Percentiles rank a stretch among this genome's conserved stretches.
These are phyloP conservation scores for Candida nemodendra DNA, from an alignment of 805 yeast species.

Conservation along the genomic window DNA sequence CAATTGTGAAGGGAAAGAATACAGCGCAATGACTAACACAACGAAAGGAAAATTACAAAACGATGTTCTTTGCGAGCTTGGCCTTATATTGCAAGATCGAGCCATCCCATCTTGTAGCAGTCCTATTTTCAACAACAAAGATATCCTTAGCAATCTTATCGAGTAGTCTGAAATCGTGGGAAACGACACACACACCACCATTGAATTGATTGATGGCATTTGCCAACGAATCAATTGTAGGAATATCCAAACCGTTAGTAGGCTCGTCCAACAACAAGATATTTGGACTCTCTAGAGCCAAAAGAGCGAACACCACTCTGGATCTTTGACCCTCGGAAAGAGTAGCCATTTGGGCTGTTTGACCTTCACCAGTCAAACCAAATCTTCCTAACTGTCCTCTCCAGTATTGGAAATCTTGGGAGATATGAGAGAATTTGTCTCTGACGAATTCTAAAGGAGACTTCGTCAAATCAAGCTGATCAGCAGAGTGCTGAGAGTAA, in stretches of 20 bases:
- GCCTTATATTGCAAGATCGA: slow-evolving; percentile 87
- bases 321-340: slow-evolving; percentile 99
- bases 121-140: slow-evolving; percentile 91
- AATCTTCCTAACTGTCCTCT: slow-evolving; percentile 97
- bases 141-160: slow-evolving; percentile 98
- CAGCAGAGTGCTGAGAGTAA: slow-evolving; percentile 98
- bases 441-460: slow-evolving; percentile 96
- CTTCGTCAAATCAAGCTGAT: slow-evolving; percentile 93
- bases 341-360: slow-evolving; percentile 98
- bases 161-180: slow-evolving; percentile 97
- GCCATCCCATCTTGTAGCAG: slow-evolving; percentile 97
- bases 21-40: slow-evolving; percentile 1
- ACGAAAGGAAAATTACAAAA: slow-evolving; percentile 43
- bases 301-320: slow-evolving; percentile 94
- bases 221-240: slow-evolving; percentile 96
- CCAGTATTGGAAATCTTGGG: slow-evolving; percentile 99
- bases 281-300: slow-evolving; percentile 94
- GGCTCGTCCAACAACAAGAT: slow-evolving; percentile 97
- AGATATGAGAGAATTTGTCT: slow-evolving; percentile 82
- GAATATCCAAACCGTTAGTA: slow-evolving; percentile 98
- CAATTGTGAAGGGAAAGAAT: neutral
- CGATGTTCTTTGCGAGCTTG: slow-evolving; percentile 89
- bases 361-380: slow-evolving; percentile 98
- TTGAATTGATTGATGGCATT: slow-evolving; percentile 91
- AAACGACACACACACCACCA: slow-evolving; percentile 98